These are phyloP conservation scores for Penicillium sp. DNA, from an alignment of 2,329 filamentous ascomycete genomes.

Conservation along the genomic window DNA sequence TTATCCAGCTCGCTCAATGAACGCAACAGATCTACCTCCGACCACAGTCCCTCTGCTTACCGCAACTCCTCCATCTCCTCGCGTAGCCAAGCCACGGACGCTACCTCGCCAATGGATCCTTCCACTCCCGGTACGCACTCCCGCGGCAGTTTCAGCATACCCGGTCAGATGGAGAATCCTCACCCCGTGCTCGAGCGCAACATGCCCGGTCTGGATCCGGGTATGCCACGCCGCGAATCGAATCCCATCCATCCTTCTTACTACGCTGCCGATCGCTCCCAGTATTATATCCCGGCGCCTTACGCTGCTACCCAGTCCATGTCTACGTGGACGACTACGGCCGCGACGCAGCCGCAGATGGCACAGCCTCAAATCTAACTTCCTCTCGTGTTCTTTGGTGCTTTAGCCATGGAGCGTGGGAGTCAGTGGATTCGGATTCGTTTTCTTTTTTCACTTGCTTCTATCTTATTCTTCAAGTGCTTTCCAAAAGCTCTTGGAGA, in stretches of 20 bases:
- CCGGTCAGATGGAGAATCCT: slow-evolving; percentile 32
- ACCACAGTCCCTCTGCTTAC: slow-evolving; percentile 38
- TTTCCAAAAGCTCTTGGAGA: slow-evolving; percentile 13
- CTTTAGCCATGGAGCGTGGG: slow-evolving; percentile 8
- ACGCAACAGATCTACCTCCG: slow-evolving; percentile 37
- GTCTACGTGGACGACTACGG: slow-evolving; percentile 39
- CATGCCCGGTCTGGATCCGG: slow-evolving; percentile 33
- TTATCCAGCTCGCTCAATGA: slow-evolving; percentile 34
- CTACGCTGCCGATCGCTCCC: slow-evolving; percentile 34
- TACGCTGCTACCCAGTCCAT: slow-evolving; percentile 34
- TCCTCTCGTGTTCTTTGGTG: slow-evolving; percentile 5
- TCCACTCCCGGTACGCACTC: slow-evolving; percentile 37
- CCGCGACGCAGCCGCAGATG: slow-evolving; percentile 37
- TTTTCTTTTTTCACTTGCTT: background rate
- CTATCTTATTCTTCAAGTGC: background rate
- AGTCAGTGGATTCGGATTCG: background rate
- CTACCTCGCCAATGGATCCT: slow-evolving; percentile 39
- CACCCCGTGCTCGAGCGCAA: slow-evolving; percentile 34
- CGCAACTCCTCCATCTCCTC: slow-evolving; percentile 41
- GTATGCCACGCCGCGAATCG: slow-evolving; percentile 37
- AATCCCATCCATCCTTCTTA: slow-evolving; percentile 35
- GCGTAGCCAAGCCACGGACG: slow-evolving; percentile 38
- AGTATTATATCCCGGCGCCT: slow-evolving; percentile 34
- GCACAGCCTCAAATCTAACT: slow-evolving; percentile 40
- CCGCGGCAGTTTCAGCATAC: slow-evolving; percentile 38